Percentiles rank a stretch among this genome's conserved stretches.
phyloP scores from a whole-genome alignment of 371 early-diverging fungal species.

The Lichtheimia ramosa region DNA sequence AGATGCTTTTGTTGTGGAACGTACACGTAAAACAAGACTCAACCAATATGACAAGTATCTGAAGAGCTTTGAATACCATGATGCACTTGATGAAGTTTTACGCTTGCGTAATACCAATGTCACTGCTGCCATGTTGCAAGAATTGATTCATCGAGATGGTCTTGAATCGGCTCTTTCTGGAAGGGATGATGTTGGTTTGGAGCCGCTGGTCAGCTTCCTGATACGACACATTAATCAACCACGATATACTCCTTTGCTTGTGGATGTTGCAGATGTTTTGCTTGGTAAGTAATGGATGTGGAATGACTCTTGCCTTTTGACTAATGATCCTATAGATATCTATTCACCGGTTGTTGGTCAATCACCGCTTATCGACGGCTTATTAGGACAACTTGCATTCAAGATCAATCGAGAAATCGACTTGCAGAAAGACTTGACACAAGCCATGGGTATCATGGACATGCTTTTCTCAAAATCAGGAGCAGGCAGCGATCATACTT shows the following conservation, averaged over 20 bases:
- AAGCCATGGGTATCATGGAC: slow-evolving; percentile 82
- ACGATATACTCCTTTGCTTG: slow-evolving; percentile 70
- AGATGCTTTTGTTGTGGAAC: slow-evolving; percentile 74
- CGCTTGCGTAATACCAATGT: slow-evolving; percentile 52
- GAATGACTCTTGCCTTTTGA: slow-evolving; percentile 68
- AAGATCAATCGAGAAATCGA: slow-evolving; percentile 76
- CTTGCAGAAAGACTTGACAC: slow-evolving; percentile 70
- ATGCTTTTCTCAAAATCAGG: slow-evolving; percentile 62
- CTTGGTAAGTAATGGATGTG: slow-evolving; percentile 71
- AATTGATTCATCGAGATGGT: slow-evolving; percentile 85
- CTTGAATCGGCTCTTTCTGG: slow-evolving; percentile 79
- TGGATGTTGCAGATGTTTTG: slow-evolving; percentile 73
- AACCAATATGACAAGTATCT: slow-evolving; percentile 80
- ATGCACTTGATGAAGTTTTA: slow-evolving; percentile 83
- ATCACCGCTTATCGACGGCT: slow-evolving; percentile 72
- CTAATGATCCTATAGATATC: slow-evolving; percentile 59
- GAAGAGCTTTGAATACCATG: slow-evolving; percentile 79
- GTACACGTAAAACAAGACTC: slow-evolving; percentile 58
- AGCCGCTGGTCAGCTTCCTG: slow-evolving; percentile 81
- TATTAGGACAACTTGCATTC: slow-evolving; percentile 57
- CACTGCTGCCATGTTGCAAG: slow-evolving; percentile 80
- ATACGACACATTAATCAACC: slow-evolving; percentile 77
- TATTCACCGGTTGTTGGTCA: slow-evolving; percentile 78
- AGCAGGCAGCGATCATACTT: neutral
- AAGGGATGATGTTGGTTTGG: slow-evolving; percentile 83